phyloP scores from a whole-genome alignment of 73 alveolate species.

The Tetrahymena elliotti region DNA sequence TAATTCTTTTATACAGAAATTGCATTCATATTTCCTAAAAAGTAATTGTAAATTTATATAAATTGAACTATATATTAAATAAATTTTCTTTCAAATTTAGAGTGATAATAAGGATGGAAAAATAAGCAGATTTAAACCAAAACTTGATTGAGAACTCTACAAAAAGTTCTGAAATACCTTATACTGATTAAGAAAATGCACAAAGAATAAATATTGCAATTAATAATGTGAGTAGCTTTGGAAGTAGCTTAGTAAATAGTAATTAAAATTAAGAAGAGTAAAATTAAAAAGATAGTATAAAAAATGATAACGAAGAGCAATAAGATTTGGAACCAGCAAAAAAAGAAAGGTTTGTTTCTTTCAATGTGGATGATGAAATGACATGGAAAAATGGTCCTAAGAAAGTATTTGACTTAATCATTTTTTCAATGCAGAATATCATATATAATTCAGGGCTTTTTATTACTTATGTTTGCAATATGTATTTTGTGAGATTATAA shows the following conservation, averaged over 20 bases:
- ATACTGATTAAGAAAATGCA: not conserved
- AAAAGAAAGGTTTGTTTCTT: not conserved
- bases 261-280: not conserved
- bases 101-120: not conserved
- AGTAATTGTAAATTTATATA: too few relatives aligned
- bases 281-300: too few relatives aligned
- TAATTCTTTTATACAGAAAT: not conserved
- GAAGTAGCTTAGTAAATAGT: not conserved
- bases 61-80: not conserved
- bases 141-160: not conserved
- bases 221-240: not conserved
- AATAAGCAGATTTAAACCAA: not conserved
- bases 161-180: not conserved
- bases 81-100: too few relatives aligned
- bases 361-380: not conserved
- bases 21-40: not conserved
- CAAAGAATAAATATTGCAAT: not conserved
- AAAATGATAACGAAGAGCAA: not conserved
- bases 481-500: not conserved
- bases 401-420: not conserved
- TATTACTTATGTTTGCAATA: not conserved
- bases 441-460: not conserved
- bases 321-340: not conserved
- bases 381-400: not conserved
- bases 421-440: not conserved